Evolutionary conservation across 2,329 filamentous ascomycete genomes (phyloP).

Genomic region (Tolypocladium ovalisporum): DNA sequence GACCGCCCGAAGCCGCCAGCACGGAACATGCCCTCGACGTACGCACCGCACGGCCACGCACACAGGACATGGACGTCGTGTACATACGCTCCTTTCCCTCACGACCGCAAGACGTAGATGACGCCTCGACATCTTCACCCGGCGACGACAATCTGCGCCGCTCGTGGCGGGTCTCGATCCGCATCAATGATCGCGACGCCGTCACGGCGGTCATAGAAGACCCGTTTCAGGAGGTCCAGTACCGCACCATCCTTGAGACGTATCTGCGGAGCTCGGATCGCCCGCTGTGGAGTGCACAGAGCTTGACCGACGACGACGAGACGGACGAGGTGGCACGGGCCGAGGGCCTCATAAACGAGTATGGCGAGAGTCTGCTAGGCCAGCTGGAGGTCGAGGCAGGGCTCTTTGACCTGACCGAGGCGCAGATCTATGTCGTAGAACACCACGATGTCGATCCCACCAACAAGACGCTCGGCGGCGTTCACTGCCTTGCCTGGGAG

Average conservation of each 20-base stretch:
- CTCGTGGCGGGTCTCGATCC: slow-evolving; percentile 12
- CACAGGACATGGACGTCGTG: slow-evolving; percentile 10
- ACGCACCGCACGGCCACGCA: neutral
- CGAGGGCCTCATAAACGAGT: slow-evolving; percentile 10
- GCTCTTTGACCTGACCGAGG: slow-evolving; percentile 6
- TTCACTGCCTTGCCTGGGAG: slow-evolving; percentile 18
- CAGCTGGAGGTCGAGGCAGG: slow-evolving; percentile 8
- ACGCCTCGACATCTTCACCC: neutral
- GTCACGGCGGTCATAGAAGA: slow-evolving; percentile 9
- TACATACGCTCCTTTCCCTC: slow-evolving; percentile 8
- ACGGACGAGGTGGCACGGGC: slow-evolving; percentile 5
- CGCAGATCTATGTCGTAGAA: slow-evolving; percentile 15
- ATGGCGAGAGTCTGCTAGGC: slow-evolving; percentile 9
- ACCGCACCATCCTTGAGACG: slow-evolving; percentile 13
- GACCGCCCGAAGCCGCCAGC: neutral
- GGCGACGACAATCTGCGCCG: slow-evolving; percentile 5
- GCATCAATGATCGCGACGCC: slow-evolving; percentile 8
- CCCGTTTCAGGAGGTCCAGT: slow-evolving; percentile 13
- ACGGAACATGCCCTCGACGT: neutral
- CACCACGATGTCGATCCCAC: slow-evolving; percentile 8
- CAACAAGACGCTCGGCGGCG: slow-evolving; percentile 3
- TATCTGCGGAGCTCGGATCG: slow-evolving; percentile 14
- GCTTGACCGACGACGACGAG: slow-evolving; percentile 4
- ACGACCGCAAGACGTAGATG: slow-evolving; percentile 3
- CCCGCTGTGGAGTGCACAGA: slow-evolving; percentile 9